phyloP scores from a whole-genome alignment of 2,329 filamentous ascomycete species.

The Teratosphaeria pseudoeucalypti region DNA sequence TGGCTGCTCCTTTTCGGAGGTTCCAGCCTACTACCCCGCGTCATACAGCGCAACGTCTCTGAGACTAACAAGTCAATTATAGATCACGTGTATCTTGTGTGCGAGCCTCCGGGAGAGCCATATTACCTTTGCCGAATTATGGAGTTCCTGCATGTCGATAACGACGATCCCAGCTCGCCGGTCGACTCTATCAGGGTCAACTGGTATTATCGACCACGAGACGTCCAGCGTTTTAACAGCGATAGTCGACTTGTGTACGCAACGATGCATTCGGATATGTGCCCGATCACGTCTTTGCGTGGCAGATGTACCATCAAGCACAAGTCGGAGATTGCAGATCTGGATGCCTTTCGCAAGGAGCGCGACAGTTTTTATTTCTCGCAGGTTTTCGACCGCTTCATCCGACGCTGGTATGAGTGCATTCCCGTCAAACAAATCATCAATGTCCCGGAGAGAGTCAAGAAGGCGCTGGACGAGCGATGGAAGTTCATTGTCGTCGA shows the following conservation, averaged over 20 bases:
- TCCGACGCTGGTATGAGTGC: slow-evolving; percentile 94
- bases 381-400: slow-evolving; percentile 95
- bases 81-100: slow-evolving; percentile 92
- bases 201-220: slow-evolving; percentile 95
- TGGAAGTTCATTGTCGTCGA: slow-evolving; percentile 97
- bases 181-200: slow-evolving; percentile 88
- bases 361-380: slow-evolving; percentile 94
- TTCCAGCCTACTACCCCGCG: slow-evolving; percentile 10
- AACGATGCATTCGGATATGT: slow-evolving; percentile 97
- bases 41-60: slow-evolving; percentile 3
- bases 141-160: slow-evolving; percentile 84
- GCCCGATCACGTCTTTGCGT: slow-evolving; percentile 80
- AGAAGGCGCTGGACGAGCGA: slow-evolving; percentile 87
- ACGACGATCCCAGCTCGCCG: slow-evolving; percentile 54
- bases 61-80: slow-evolving; percentile 6
- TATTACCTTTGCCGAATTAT: slow-evolving; percentile 97
- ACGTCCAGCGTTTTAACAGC: slow-evolving; percentile 83
- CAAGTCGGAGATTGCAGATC: slow-evolving; percentile 69
- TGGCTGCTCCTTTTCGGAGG: slow-evolving; percentile 3
- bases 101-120: slow-evolving; percentile 92
- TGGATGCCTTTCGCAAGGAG: slow-evolving; percentile 74
- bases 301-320: slow-evolving; percentile 90
- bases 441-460: slow-evolving; percentile 90
- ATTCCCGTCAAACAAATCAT: slow-evolving; percentile 87
- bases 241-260: slow-evolving; percentile 88